Evolutionary conservation across 495 filamentous ascomycete species (phyloP).

Genomic region (Trichoderma virens): DNA sequence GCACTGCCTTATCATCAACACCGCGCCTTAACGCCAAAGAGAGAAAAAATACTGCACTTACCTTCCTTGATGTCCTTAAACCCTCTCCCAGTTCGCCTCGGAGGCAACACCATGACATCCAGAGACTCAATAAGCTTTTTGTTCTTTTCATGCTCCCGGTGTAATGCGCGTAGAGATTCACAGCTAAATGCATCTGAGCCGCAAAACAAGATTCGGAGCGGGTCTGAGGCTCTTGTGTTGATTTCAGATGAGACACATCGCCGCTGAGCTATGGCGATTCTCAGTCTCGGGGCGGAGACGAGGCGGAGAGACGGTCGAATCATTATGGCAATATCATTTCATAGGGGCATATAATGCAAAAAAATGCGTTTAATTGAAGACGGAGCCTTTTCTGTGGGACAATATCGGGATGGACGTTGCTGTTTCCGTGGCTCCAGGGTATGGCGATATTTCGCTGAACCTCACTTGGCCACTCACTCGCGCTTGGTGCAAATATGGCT

Average conservation of each 20-base stretch:
- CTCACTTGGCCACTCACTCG: neutral
- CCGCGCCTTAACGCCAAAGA: neutral
- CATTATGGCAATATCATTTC: neutral
- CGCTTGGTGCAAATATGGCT: conserved; percentile 6
- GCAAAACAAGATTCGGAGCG: conserved; percentile 88
- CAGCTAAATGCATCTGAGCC: conserved; percentile 91
- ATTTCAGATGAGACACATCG: neutral
- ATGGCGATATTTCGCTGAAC: neutral
- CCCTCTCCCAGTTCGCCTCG: conserved; percentile 67
- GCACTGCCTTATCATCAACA: conserved; percentile 44
- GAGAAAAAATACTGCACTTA: conserved; percentile 24
- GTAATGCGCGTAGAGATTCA: conserved; percentile 64
- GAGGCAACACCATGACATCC: conserved; percentile 76
- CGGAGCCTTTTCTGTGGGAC: neutral
- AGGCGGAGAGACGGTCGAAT: neutral
- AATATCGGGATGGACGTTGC: neutral
- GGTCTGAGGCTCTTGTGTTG: conserved; percentile 30
- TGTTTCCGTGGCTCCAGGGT: neutral
- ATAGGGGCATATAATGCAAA: neutral
- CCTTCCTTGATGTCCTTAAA: conserved; percentile 63
- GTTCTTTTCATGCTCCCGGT: conserved; percentile 47
- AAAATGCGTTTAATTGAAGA: neutral
- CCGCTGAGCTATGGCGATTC: neutral
- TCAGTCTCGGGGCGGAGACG: neutral
- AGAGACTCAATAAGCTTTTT: conserved; percentile 63